A percentile compares a stretch with the other conserved stretches of the same genome.
Evolutionary conservation across 805 yeast species (phyloP).

Genomic region (Lachancea sp.): DNA sequence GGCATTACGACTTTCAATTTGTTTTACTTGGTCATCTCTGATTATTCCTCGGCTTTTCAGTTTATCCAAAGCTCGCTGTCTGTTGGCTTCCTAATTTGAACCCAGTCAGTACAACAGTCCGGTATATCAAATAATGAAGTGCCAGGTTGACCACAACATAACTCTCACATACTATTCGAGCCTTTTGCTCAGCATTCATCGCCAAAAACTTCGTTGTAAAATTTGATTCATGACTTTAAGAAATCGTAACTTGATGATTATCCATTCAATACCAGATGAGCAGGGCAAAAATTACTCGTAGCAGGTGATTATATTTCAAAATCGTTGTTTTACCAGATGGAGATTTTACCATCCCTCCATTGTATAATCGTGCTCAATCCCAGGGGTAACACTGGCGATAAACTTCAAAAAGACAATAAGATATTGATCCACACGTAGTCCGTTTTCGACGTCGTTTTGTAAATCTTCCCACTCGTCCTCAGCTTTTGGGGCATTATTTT

Average conservation of each 20-base stretch:
- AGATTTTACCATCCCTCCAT: slow-evolving; percentile 75
- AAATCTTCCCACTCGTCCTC: slow-evolving; percentile 58
- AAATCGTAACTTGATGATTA: too few species aligned
- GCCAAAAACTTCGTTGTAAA: too few species aligned
- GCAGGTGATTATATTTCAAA: too few species aligned
- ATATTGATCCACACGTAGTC: slow-evolving; percentile 85
- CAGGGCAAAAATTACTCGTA: too few species aligned
- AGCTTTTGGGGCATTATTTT: slow-evolving; percentile 19
- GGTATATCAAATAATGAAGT: background rate
- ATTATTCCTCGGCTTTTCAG: slow-evolving; percentile 42
- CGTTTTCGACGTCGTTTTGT: slow-evolving; percentile 35
- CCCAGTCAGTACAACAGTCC: too few species aligned
- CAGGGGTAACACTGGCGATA: slow-evolving; percentile 95
- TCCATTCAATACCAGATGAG: too few species aligned
- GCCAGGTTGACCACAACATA: background rate
- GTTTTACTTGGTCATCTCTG: slow-evolving; percentile 17
- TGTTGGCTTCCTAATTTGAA: slow-evolving; percentile 62
- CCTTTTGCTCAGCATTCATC: slow-evolving; percentile 31
- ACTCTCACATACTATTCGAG: slow-evolving; percentile 28
- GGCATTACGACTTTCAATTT: slow-evolving; percentile 22
- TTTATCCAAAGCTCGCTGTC: slow-evolving; percentile 56
- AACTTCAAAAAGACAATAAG: slow-evolving; percentile 84
- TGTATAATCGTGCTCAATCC: slow-evolving; percentile 96
- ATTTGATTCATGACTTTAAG: too few species aligned
- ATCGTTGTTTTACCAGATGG: too few species aligned